phyloP scores from a whole-genome alignment of 2,329 filamentous ascomycete species.

The Clarireedia monteithiana region DNA sequence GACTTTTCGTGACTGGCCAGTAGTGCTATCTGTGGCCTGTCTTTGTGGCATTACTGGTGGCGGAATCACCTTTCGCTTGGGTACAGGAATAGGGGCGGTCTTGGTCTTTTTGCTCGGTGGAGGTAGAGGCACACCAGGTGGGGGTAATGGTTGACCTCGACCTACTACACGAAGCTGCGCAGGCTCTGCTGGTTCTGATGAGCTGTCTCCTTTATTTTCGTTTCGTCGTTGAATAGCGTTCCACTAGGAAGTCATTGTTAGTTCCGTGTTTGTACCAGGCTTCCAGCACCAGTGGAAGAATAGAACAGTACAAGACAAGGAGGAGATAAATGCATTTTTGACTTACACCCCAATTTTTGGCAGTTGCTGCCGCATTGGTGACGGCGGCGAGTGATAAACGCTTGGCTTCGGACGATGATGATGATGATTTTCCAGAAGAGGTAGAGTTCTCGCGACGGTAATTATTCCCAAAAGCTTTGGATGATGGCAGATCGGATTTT shows the following conservation, averaged over 20 bases:
- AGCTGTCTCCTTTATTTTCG: conserved; percentile 27
- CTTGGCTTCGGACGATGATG: conserved; percentile 31
- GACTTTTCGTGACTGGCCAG: conserved; percentile 18
- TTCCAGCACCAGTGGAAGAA: not conserved
- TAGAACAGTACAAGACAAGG: not conserved
- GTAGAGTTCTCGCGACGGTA: conserved; percentile 30
- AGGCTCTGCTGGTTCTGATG: conserved; percentile 29
- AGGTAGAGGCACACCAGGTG: conserved; percentile 72
- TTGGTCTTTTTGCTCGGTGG: conserved; percentile 54
- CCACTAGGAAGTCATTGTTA: conserved; percentile 26
- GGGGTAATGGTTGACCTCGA: conserved; percentile 72
- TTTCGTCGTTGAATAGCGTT: conserved; percentile 45
- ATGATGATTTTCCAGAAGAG: conserved; percentile 21
- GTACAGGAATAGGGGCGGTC: conserved; percentile 47
- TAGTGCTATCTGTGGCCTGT: conserved; percentile 18
- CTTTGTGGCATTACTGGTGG: conserved; percentile 26
- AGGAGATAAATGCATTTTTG: not conserved
- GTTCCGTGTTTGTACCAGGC: not conserved
- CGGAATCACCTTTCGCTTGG: conserved; percentile 57
- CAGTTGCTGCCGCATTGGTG: conserved; percentile 46
- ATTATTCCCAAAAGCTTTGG: conserved; percentile 34
- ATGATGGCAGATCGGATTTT: conserved; percentile 33
- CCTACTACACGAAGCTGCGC: conserved; percentile 62
- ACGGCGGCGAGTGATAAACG: conserved; percentile 46
- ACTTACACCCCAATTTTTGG: conserved; percentile 45